Conservation (phyloP, 495 filamentous ascomycete species). For the Neurospora intermedia region DNA sequence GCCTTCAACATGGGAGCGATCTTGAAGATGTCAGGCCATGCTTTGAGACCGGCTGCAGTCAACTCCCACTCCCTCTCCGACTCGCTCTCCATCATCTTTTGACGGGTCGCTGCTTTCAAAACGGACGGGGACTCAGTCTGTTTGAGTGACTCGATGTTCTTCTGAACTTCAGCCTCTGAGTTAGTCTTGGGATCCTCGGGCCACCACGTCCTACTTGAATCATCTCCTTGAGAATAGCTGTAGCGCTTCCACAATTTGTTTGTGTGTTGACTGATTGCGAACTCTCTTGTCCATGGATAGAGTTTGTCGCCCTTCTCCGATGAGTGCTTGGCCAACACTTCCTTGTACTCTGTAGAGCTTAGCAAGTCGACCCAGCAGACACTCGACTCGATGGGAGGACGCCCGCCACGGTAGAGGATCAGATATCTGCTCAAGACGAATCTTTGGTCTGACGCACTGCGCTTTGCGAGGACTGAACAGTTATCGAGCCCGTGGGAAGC, state of each 20-base stretch:
- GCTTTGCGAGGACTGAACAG: not conserved
- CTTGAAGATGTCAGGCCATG: not conserved
- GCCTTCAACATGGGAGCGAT: not conserved
- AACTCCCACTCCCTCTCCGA: not conserved
- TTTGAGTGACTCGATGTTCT: not conserved
- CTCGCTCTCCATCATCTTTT: not conserved
- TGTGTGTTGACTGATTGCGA: not conserved
- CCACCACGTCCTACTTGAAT: not conserved
- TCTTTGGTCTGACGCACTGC: not conserved
- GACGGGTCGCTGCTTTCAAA: not conserved
- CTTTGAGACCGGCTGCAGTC: not conserved
- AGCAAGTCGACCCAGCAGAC: not conserved
- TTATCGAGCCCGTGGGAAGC: not conserved
- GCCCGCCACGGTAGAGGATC: not conserved
- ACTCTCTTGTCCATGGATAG: not conserved
- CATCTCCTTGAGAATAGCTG: not conserved
- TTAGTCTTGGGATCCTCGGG: not conserved
- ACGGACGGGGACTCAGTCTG: not conserved
- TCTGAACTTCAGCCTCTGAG: not conserved
- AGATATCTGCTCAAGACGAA: not conserved
- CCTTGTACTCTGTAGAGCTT: not conserved
- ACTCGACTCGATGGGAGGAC: not conserved
- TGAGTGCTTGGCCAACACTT: not conserved
- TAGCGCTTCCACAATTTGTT: not conserved
- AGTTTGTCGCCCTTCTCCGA: not conserved